Conservation (phyloP, 164 flowering plant species). For the Berberis vulgaris region DNA sequence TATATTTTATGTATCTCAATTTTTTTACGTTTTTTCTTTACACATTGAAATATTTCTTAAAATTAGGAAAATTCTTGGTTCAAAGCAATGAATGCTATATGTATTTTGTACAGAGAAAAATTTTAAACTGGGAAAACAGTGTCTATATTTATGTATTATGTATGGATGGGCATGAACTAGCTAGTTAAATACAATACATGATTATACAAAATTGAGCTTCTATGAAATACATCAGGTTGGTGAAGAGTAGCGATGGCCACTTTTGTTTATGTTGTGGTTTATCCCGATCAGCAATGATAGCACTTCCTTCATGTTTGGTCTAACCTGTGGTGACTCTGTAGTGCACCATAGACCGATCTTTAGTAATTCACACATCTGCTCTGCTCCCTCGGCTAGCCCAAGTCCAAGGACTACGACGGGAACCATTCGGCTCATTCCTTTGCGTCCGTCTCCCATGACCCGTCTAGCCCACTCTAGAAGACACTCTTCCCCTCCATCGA, state of each 20-base stretch:
- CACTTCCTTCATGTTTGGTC: slow-evolving; percentile 91
- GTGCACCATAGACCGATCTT: slow-evolving; percentile 61
- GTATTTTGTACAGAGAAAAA: slow-evolving; percentile 4
- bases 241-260: background rate
- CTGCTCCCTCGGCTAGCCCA: slow-evolving; percentile 43
- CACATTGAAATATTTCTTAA: no score
- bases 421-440: slow-evolving; percentile 21
- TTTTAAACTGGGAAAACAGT: background rate
- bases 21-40: no score
- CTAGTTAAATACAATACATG: background rate
- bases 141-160: background rate
- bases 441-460: slow-evolving; percentile 35
- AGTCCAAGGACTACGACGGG: slow-evolving; percentile 37
- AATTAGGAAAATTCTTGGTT: background rate
- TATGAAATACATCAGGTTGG: background rate
- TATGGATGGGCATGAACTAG: background rate
- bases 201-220: background rate
- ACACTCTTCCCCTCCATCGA: slow-evolving; percentile 78
- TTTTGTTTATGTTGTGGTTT: background rate
- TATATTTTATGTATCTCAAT: no score
- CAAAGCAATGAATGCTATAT: background rate
- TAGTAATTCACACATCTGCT: slow-evolving; percentile 58
- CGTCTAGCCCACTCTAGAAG: slow-evolving; percentile 73
- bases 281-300: slow-evolving; percentile 40
- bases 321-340: slow-evolving; percentile 53